Evolutionary conservation across 139 green algal genomes (phyloP).

Genomic region (Haematococcus lacustris): DNA sequence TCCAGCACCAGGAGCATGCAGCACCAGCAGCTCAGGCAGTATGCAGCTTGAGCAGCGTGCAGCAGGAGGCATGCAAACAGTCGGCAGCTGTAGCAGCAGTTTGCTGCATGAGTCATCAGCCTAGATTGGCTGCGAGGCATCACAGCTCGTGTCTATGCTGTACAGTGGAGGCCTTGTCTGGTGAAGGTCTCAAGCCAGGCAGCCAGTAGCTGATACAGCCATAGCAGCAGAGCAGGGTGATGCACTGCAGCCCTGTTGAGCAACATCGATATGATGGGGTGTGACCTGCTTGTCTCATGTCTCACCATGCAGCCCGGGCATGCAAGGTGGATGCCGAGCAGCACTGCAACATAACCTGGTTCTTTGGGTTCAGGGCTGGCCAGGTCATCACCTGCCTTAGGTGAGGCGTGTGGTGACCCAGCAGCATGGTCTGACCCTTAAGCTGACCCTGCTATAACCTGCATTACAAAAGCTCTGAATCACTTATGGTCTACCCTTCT

Average conservation of each 20-base stretch:
- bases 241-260: no score
- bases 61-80: no score
- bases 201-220: background rate
- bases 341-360: conserved; percentile 51
- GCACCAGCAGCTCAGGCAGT: no score
- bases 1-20: no score
- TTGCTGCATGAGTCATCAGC: background rate
- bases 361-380: conserved; percentile 32
- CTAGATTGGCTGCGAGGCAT: background rate
- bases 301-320: conserved; percentile 41
- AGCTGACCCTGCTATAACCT: no score
- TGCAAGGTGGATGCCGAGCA: conserved; percentile 59
- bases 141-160: background rate
- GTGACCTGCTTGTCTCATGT: background rate
- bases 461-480: no score
- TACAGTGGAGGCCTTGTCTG: background rate
- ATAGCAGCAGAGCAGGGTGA: no score
- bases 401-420: no score
- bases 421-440: no score
- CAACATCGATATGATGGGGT: background rate
- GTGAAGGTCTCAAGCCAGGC: background rate
- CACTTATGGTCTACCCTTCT: no score
- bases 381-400: conserved; percentile 23
- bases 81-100: background rate
- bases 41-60: no score